Conservation (phyloP, 139 green algal genomes). For the Haematococcus sp. region DNA sequence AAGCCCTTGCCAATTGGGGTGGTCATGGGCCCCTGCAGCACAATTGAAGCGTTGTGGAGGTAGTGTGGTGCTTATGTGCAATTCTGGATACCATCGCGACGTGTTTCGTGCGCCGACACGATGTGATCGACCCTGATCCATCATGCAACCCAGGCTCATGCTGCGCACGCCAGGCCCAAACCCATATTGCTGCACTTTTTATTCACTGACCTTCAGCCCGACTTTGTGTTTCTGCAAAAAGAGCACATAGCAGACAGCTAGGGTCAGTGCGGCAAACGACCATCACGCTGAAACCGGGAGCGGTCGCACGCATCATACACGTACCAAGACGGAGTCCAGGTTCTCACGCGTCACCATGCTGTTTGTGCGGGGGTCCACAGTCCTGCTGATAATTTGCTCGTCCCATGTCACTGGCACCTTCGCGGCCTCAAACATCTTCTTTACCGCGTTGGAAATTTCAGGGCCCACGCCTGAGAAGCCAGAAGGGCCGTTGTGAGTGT, state of each 20-base stretch:
- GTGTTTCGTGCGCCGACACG: not conserved
- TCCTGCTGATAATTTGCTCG: slow-evolving; percentile 82
- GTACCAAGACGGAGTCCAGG: slow-evolving; percentile 90
- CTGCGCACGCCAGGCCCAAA: not conserved
- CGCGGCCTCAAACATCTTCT: slow-evolving; percentile 80
- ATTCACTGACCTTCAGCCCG: slow-evolving; percentile 10
- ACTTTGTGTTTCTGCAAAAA: slow-evolving; percentile 20
- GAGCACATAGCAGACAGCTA: not conserved
- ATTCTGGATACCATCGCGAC: not conserved
- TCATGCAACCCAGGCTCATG: not conserved
- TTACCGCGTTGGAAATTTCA: slow-evolving; percentile 84
- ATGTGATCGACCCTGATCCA: not conserved
- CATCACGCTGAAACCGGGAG: no score
- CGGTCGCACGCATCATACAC: not conserved
- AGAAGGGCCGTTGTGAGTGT: slow-evolving; percentile 3
- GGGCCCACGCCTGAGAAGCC: slow-evolving; percentile 71
- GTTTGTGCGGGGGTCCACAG: slow-evolving; percentile 87
- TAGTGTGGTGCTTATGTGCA: not conserved
- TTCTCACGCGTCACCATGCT: slow-evolving; percentile 90
- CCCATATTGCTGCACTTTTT: not conserved
- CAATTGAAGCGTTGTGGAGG: not conserved
- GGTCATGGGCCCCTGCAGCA: slow-evolving; percentile 95
- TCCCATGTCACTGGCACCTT: slow-evolving; percentile 85
- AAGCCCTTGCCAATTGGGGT: slow-evolving; percentile 97
- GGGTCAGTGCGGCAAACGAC: not conserved